phyloP scores from a whole-genome alignment of 179 eudicot genomes.

The Vitellaria paradoxa region DNA sequence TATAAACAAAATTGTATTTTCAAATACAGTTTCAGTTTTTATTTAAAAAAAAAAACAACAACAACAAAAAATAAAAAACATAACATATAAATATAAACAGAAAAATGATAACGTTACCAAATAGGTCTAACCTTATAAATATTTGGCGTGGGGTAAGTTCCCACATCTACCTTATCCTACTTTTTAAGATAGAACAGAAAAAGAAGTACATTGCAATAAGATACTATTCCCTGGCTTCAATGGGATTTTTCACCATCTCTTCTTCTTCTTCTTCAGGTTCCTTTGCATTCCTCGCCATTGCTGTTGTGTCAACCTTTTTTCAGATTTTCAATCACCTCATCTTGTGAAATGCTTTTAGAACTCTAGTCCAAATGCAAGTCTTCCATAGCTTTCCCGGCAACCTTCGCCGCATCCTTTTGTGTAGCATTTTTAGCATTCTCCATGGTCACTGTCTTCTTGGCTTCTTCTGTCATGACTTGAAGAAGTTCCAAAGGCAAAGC shows the following conservation, averaged over 20 bases:
- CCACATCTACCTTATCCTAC: background rate
- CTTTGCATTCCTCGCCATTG: slow-evolving; percentile 6
- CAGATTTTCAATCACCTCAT: background rate
- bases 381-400: slow-evolving; percentile 8
- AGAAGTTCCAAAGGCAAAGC: slow-evolving; percentile 63
- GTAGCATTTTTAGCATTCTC: slow-evolving; percentile 21
- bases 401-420: background rate
- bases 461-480: slow-evolving; percentile 34
- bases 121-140: background rate
- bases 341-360: background rate
- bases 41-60: no score
- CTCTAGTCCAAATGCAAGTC: slow-evolving; percentile 1
- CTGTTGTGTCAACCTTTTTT: background rate
- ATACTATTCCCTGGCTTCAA: slow-evolving; percentile 2
- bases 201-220: background rate
- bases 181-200: background rate
- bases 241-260: slow-evolving; percentile 4
- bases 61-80: no score
- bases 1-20: no score
- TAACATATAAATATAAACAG: no score
- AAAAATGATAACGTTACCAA: no score
- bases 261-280: slow-evolving; percentile 6
- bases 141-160: background rate
- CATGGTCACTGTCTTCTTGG: slow-evolving; percentile 18
- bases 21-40: no score